Conservation (phyloP, 1,284 basidiomycete genomes). For the Cerrena zonata region DNA sequence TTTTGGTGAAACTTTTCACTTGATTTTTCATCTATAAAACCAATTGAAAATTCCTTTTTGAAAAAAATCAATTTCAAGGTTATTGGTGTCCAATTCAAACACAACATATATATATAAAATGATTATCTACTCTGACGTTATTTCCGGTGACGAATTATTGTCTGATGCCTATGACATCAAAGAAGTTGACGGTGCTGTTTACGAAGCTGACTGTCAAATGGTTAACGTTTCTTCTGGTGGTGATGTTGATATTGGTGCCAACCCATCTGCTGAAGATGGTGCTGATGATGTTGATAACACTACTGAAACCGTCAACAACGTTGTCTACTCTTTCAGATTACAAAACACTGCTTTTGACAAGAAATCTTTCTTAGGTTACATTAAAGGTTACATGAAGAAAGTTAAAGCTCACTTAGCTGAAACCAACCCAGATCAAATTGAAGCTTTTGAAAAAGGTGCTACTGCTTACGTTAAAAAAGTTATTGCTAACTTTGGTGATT, state of each 20-base stretch:
- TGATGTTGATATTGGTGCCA: slow-evolving; percentile 88
- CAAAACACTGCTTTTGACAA: slow-evolving; percentile 85
- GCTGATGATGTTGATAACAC: slow-evolving; percentile 83
- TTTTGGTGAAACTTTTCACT: no score
- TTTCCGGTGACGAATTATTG: slow-evolving; percentile 89
- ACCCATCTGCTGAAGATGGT: slow-evolving; percentile 86
- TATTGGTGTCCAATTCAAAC: no score
- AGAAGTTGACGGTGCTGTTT: slow-evolving; percentile 77
- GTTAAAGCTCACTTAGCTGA: slow-evolving; percentile 62
- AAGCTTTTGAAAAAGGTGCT: slow-evolving; percentile 83
- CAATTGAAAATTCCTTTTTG: no score
- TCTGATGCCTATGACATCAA: slow-evolving; percentile 88
- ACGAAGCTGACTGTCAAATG: slow-evolving; percentile 82
- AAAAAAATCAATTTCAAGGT: slow-evolving; percentile 54
- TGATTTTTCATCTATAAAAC: no score
- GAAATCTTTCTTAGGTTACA: slow-evolving; percentile 79
- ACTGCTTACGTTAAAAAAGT: slow-evolving; percentile 80
- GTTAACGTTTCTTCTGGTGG: slow-evolving; percentile 74
- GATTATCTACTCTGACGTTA: slow-evolving; percentile 73
- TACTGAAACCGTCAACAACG: slow-evolving; percentile 79
- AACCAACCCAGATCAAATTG: slow-evolving; percentile 63
- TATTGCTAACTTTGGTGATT: slow-evolving; percentile 85
- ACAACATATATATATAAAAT: no score
- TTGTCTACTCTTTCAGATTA: slow-evolving; percentile 90
- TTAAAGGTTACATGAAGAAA: slow-evolving; percentile 87